Percentiles rank a stretch among this genome's conserved stretches.
phyloP scores from a whole-genome alignment of 306 rosid genomes.

The Inga leiocalycina region DNA sequence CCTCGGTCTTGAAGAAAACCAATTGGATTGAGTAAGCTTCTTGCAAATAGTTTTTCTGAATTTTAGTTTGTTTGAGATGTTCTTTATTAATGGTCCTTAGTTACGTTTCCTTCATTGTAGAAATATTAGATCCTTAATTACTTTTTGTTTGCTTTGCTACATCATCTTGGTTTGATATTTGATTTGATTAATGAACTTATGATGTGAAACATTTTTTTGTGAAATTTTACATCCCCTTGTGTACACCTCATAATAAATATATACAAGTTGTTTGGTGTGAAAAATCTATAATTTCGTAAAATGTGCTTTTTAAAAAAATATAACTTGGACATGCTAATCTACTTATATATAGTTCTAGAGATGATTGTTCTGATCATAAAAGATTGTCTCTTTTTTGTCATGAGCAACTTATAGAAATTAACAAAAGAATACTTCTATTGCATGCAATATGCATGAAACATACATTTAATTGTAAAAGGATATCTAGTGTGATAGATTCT shows the following conservation, averaged over 20 bases:
- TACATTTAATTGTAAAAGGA: neutral
- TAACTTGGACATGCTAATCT: neutral
- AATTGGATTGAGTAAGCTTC: neutral
- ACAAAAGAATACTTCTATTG: neutral
- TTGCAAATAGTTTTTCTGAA: neutral
- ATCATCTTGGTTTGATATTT: neutral
- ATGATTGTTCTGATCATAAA: neutral
- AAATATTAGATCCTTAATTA: neutral
- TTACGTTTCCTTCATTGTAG: neutral
- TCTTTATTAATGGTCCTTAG: neutral
- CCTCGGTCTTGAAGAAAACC: neutral
- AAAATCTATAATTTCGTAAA: neutral
- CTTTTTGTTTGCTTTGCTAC: neutral
- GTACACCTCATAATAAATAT: neutral
- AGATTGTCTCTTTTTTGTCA: neutral
- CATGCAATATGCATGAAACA: neutral
- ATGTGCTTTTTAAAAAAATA: neutral
- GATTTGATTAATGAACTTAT: neutral
- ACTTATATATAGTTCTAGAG: neutral
- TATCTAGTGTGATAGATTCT: neutral
- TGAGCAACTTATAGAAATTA: neutral
- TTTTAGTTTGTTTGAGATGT: neutral
- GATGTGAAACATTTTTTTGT: neutral
- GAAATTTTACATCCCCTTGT: neutral
- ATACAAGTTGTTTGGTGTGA: neutral